Base-by-base conservation (phyloP, 2,329 filamentous ascomycete species). In the Ceratocystis ficicola region DNA sequence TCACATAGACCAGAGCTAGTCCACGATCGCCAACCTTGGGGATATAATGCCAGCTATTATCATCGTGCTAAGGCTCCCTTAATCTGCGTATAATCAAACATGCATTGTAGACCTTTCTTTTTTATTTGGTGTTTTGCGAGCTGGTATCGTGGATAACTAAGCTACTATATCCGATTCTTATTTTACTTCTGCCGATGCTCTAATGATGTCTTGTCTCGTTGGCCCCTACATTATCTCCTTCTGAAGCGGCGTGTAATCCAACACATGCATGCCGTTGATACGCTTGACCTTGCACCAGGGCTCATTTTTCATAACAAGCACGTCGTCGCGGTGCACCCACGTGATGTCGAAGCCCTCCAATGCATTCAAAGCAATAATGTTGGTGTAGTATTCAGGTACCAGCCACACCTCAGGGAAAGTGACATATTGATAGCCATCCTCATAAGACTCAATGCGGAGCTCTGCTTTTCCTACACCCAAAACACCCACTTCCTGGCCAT, bases 301-400 rank as follows among this genome's bases (percentile, higher is more conserved):
- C 60, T 67, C 32, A 17, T 55, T 59, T 20, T 67, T 48, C 63
- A 67, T 65, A 12, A 67, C 7, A 2, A 67, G 63, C 5, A 65
- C 8, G 20, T 67, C 66, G n/a, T 67, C 64, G 17, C 59, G 55
- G 59, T 67, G 66, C 17, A 59, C 52, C 66, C 66, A 67, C n/a
- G 60, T 62, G 28, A 67, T 64, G 5, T 61, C 50, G 32, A 61
- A 50, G 8, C 57, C 36, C 50, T 67, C 66, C 22, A 67, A 30
- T 10, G 66, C 63, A 44, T 60, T 55, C 44, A 67, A 17, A 20
- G 66, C 59, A 59, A 67, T 63, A 20, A 67, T 44, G 44, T 67
- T 67, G 25, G 66, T 67, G 46, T 67, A 67, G 48, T 67, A 67
- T 4, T 50, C 59, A 5, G 66, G 66, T 17, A 67, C 63, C 22